Evolutionary conservation across 257 asterid genomes (phyloP), one percentile per base, ranked within the genome.

Genomic region (Solanum infundibuliforme): DNA sequence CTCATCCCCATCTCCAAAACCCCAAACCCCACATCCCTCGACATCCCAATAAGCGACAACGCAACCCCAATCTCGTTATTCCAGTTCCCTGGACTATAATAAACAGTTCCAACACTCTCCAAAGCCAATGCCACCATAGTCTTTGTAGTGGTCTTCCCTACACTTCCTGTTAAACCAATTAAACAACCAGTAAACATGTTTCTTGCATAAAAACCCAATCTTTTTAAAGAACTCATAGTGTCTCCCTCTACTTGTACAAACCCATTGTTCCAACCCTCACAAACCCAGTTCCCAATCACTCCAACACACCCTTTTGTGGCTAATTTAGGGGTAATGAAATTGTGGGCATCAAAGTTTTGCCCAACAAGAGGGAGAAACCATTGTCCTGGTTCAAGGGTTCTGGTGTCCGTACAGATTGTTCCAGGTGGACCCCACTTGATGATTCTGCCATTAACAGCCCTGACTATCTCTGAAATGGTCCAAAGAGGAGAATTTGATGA

Each of bases 1-100:
- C 89, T 89, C 92, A 91, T 91, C 60, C 91, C 92, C 82, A 91
- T 16, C 85, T 91, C 91, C 86, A 91, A 41, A 72, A 91, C 89
- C 43, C 90, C 92, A 87, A 87, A 90, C 73, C 58, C 86, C 36
- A 43, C 85, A 89, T 83, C 65, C 86, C 88, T 85, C 10, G 85
- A 52, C 90, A 89, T 81, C 88, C 91, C 90, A 20, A 89, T 52
- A 32, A 91, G 90, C 34, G 90, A 89, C 84, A 90, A 58, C 6
- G 91, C 88, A 4, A 91, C 90, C 34, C 92, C 91, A 25, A 86
- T 86, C 27, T 83, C 89, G 68, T 86, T 91, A 11, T 91, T 91
- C 88, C 89, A 91, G 29, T 91, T 91, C 60, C 86, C 90, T 18
- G 91, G 90, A 34, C 88, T 91, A 69, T 65, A 73, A 32, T 87